A percentile compares a stretch with the other conserved stretches of the same genome.
Conservation (phyloP, 805 yeast genomes). For the Cyberlindnera xishuangbannaensis region DNA sequence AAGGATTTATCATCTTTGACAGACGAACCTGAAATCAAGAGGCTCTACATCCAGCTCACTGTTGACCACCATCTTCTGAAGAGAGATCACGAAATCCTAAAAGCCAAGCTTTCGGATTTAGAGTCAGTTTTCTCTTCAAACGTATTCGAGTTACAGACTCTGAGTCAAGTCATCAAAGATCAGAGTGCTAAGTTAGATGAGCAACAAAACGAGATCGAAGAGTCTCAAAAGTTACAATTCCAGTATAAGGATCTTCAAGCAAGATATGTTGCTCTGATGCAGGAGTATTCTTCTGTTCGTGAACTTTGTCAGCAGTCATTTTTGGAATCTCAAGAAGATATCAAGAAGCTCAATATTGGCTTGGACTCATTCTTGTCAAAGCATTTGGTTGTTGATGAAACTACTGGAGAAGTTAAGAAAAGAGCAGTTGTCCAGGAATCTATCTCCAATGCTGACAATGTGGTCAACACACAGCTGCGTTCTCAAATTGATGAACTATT, state of each 20-base stretch:
- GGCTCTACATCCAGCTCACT: conserved; percentile 38
- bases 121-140: conserved; percentile 50
- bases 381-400: conserved; percentile 19
- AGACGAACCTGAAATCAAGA: conserved; percentile 30
- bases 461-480: conserved; percentile 34
- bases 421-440: conserved; percentile 5
- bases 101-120: conserved; percentile 37
- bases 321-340: conserved; percentile 26
- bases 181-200: conserved; percentile 43
- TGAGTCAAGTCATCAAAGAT: conserved; percentile 48
- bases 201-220: conserved; percentile 36
- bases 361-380: conserved; percentile 25
- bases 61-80: conserved; percentile 39
- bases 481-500: conserved; percentile 52
- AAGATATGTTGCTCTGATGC: conserved; percentile 37
- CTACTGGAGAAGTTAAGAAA: conserved; percentile 16
- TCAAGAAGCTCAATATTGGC: conserved; percentile 24
- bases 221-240: conserved; percentile 38
- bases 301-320: conserved; percentile 24
- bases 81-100: conserved; percentile 39
- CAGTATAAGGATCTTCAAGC: conserved; percentile 43
- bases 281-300: conserved; percentile 39
- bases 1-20: conserved; percentile 2
- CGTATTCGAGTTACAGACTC: conserved; percentile 42
- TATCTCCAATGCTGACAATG: neutral